Evolutionary conservation across 2,329 filamentous ascomycete species (phyloP).

Genomic region (Pseudocercospora cruenta): DNA sequence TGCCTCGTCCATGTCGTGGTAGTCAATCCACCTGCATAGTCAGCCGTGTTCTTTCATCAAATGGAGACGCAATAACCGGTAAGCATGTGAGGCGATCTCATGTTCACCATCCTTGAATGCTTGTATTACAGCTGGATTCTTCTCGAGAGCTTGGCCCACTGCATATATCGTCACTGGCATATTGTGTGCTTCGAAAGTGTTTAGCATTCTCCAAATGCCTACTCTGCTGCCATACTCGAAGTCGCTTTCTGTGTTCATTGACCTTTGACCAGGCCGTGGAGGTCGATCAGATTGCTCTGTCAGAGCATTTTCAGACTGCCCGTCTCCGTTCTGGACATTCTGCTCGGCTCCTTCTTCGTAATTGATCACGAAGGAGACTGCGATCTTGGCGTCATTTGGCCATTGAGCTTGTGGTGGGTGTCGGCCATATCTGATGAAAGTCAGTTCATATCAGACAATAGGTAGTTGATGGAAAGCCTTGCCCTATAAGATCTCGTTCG

Average conservation of each 20-base stretch:
- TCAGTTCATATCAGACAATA: background rate
- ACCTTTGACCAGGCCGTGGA: conserved; percentile 40
- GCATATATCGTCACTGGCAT: conserved; percentile 56
- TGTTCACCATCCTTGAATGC: conserved; percentile 54
- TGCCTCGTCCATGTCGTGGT: conserved; percentile 50
- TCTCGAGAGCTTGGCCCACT: conserved; percentile 52
- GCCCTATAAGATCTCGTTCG: conserved; percentile 29
- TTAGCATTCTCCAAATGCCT: conserved; percentile 54
- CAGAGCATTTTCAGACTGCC: conserved; percentile 41
- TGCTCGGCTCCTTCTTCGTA: conserved; percentile 48
- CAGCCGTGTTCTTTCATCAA: background rate
- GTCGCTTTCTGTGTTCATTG: conserved; percentile 51
- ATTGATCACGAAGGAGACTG: conserved; percentile 50
- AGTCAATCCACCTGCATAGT: conserved; percentile 48
- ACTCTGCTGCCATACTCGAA: conserved; percentile 56
- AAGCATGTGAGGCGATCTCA: conserved; percentile 54
- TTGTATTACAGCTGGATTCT: conserved; percentile 51
- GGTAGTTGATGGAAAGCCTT: background rate
- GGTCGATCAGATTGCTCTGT: conserved; percentile 41
- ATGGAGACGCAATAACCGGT: conserved; percentile 34
- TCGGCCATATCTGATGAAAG: conserved; percentile 22
- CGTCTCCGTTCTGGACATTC: conserved; percentile 45
- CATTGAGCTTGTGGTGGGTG: conserved; percentile 38
- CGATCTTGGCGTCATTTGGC: conserved; percentile 49
- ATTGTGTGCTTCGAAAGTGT: conserved; percentile 50